Conservation (phyloP, 768 basidiomycete genomes). For the Suillus alpinus region DNA sequence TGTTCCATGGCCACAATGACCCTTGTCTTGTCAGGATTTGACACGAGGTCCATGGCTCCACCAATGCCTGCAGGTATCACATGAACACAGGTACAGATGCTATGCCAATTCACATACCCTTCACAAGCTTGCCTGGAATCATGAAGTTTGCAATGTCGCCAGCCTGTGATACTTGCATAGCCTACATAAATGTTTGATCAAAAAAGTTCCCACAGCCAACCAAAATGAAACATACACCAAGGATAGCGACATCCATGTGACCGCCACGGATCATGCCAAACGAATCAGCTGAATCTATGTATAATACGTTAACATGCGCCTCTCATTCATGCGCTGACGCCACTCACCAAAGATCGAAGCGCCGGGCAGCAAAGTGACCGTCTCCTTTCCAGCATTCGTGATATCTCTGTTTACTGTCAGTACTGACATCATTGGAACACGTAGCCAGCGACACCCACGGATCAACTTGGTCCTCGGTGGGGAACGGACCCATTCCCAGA, state of each 20-base stretch:
- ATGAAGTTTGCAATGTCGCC: conserved; percentile 95
- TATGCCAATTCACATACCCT: conserved; percentile 39
- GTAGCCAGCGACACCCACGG: conserved; percentile 44
- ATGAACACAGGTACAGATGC: neutral
- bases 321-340: neutral
- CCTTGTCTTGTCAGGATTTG: conserved; percentile 88
- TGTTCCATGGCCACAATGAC: conserved; percentile 86
- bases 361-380: conserved; percentile 83
- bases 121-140: conserved; percentile 88
- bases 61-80: conserved; percentile 61
- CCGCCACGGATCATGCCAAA: conserved; percentile 96
- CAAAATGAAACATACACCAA: conserved; percentile 55
- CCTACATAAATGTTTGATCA: conserved; percentile 36
- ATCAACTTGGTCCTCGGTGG: conserved; percentile 67
- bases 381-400: conserved; percentile 87
- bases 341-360: conserved; percentile 77
- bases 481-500: conserved; percentile 79
- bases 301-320: neutral
- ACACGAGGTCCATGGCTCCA: conserved; percentile 89
- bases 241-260: conserved; percentile 87
- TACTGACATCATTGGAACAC: neutral
- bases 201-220: conserved; percentile 2
- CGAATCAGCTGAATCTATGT: conserved; percentile 75
- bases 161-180: conserved; percentile 86
- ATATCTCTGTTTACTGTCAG: conserved; percentile 52